Evolutionary conservation across 164 flowering plant genomes (phyloP).

Genomic region (Umbellularia californica): DNA sequence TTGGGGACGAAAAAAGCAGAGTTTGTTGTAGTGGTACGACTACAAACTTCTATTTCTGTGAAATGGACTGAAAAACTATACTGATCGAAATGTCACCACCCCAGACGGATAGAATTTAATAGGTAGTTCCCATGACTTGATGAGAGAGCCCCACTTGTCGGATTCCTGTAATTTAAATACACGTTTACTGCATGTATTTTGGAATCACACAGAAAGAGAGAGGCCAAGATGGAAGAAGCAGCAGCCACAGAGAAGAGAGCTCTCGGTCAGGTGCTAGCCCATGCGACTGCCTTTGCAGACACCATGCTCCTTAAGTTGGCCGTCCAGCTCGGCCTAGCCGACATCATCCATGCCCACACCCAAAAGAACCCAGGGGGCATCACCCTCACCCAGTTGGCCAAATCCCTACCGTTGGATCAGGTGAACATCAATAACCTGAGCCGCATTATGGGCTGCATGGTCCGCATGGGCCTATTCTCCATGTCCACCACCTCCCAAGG

Average conservation of each 20-base stretch:
- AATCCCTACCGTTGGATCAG: background rate
- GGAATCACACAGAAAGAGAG: background rate
- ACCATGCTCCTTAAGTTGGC: background rate
- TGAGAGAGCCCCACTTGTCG: too few relatives aligned
- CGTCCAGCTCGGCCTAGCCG: background rate
- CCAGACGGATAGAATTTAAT: too few relatives aligned
- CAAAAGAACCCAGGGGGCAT: background rate
- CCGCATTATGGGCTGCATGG: background rate
- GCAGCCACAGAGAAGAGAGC: background rate
- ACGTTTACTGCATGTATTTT: too few relatives aligned
- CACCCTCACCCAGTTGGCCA: slow-evolving; percentile 1
- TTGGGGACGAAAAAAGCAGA: too few relatives aligned
- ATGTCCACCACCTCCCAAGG: background rate
- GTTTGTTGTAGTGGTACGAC: too few relatives aligned
- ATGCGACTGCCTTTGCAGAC: background rate
- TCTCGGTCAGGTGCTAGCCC: background rate
- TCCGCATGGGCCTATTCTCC: background rate
- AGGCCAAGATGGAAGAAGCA: background rate
- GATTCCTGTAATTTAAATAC: too few relatives aligned
- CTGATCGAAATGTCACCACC: too few relatives aligned
- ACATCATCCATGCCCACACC: slow-evolving; percentile 7
- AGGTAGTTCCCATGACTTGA: too few relatives aligned
- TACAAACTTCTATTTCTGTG: too few relatives aligned
- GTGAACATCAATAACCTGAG: background rate
- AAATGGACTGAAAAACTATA: too few relatives aligned